Conservation (phyloP, 2,329 filamentous ascomycete genomes). For the Thelonectria discophora region DNA sequence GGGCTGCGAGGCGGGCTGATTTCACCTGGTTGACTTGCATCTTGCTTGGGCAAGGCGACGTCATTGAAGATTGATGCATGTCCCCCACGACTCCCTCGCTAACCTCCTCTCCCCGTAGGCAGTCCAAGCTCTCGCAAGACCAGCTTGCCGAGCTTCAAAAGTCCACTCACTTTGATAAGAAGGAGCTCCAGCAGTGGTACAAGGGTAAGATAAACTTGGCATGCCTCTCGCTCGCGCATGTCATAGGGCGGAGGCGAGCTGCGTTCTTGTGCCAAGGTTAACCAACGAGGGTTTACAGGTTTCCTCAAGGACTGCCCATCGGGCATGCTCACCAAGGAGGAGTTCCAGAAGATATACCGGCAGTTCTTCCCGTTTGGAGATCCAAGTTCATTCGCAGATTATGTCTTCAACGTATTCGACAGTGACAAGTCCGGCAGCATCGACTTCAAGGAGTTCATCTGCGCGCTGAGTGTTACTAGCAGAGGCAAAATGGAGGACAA, state of each 20-base stretch:
- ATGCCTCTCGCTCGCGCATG: conserved; percentile 4
- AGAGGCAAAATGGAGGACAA: conserved; percentile 99
- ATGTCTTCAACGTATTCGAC: conserved; percentile 99
- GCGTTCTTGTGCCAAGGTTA: conserved; percentile 4
- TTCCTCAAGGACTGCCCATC: conserved; percentile 98
- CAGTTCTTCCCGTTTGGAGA: conserved; percentile 99
- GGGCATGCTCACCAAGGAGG: conserved; percentile 95
- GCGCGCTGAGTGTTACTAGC: conserved; percentile 94
- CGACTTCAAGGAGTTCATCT: conserved; percentile 99
- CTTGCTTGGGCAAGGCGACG: conserved; percentile 37
- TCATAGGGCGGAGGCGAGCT: conserved; percentile 7
- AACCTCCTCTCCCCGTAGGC: conserved; percentile 63
- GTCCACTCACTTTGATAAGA: conserved; percentile 99
- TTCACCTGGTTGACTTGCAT: conserved; percentile 30
- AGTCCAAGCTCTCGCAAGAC: conserved; percentile 97
- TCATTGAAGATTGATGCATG: conserved; percentile 34
- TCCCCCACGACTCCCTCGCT: conserved; percentile 31
- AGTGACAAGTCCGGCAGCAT: conserved; percentile 97
- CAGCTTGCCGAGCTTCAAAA: conserved; percentile 95
- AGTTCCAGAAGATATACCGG: conserved; percentile 99
- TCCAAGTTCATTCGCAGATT: conserved; percentile 96
- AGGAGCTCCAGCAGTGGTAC: conserved; percentile 99
- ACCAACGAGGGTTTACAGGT: conserved; percentile 61
- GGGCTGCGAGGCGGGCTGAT: conserved; percentile 31
- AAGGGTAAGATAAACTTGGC: conserved; percentile 73